Evolutionary conservation across 148 eudicot genomes (phyloP).

Genomic region (Chenopodium quinoa): DNA sequence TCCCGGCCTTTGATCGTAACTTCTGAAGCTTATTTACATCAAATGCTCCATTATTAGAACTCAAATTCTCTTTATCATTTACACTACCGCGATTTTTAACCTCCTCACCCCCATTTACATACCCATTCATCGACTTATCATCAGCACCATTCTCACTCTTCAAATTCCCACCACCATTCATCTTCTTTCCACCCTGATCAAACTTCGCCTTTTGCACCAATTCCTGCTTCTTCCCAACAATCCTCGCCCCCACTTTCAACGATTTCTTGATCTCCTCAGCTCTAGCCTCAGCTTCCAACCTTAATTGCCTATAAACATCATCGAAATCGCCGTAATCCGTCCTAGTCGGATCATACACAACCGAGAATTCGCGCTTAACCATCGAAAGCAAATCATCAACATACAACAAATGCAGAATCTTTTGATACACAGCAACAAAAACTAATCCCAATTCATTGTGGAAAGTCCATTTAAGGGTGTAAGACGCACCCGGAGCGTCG

Average conservation of each 20-base stretch:
- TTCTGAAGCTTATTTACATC: conserved; percentile 90
- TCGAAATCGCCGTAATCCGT: conserved; percentile 70
- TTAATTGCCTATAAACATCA: conserved; percentile 78
- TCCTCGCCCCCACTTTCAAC: conserved; percentile 57
- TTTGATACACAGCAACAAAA: conserved; percentile 94
- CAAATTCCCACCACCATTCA: conserved; percentile 49
- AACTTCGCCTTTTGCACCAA: conserved; percentile 48
- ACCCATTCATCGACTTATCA: conserved; percentile 46
- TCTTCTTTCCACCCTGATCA: conserved; percentile 61
- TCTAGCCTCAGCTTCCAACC: conserved; percentile 88
- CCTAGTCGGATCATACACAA: conserved; percentile 71
- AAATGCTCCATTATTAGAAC: conserved; percentile 66
- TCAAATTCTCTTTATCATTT: conserved; percentile 61
- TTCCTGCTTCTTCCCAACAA: conserved; percentile 57
- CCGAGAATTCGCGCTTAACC: conserved; percentile 87
- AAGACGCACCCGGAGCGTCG: conserved; percentile 76
- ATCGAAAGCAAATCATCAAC: conserved; percentile 89
- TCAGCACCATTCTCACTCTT: conserved; percentile 48
- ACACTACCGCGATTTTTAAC: conserved; percentile 32
- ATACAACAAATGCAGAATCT: conserved; percentile 76
- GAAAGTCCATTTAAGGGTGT: conserved; percentile 94
- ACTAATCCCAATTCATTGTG: conserved; percentile 95
- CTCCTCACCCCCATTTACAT: conserved; percentile 45
- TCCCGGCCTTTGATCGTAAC: conserved; percentile 67
- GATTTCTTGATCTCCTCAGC: conserved; percentile 83